Base-by-base conservation (phyloP, 2,329 filamentous ascomycete genomes). In the Pseudofabraea citricarpa region DNA sequence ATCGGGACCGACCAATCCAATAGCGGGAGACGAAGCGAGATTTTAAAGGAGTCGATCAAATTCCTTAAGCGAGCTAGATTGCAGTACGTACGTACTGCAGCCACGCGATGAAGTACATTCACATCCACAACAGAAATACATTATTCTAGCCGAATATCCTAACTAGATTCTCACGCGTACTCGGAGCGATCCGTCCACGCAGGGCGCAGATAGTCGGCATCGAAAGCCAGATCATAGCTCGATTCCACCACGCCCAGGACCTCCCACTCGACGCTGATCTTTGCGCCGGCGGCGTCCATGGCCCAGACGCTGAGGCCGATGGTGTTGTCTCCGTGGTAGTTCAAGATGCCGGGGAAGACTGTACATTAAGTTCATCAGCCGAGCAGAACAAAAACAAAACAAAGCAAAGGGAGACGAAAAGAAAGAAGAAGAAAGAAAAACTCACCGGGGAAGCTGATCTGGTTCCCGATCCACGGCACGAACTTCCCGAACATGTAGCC, bases 401-500 rank as follows among this genome's bases (percentile, higher is more conserved):
- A 6, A 20, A 13, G 20, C n/a, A n/a, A n/a, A n/a, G n/a, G n/a
- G n/a, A n/a, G n/a, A n/a, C n/a, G n/a, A n/a, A n/a, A n/a, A n/a
- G n/a, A n/a, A n/a, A n/a, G n/a, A n/a, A n/a, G n/a, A n/a, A n/a
- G n/a, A n/a, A n/a, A n/a, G n/a, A n/a, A 35, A n/a, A 27, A 47
- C 50, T 36, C 32, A 51, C 52, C 53, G 1, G 79, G 79, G 52
- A 79, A 83, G 13, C 70, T 65, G 13, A 74, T 66, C 62, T 83
- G 79, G 36, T 80, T 75, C 0, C 80, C 80, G 29, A 83, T 77
- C 39, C 74, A 70, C 0, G 79, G 77, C 46, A 75, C 73, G 53
- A 73, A 83, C 6, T 75, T 70, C 2, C 74, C 79, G 50, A 79
- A 83, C 54, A 82, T 78, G 52, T 82, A 83, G 0, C 79, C 79